phyloP scores from a whole-genome alignment of 1,139 yeast genomes.

The Nakaseomyces kungkrabaensis region DNA sequence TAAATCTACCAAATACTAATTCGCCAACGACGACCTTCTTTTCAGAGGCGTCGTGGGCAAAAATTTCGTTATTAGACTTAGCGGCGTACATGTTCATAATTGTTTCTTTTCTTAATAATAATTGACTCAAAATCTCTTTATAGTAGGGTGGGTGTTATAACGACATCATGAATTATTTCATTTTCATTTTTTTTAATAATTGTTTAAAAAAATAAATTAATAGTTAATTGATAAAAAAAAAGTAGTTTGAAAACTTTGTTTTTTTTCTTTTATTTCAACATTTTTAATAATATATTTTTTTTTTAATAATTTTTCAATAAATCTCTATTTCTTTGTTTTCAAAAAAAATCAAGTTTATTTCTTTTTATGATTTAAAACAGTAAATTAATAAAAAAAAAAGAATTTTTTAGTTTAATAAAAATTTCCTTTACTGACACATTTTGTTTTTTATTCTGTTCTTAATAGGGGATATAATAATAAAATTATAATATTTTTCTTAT shows the following conservation, averaged over 20 bases:
- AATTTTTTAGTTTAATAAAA: background rate
- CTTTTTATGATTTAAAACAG: too few species aligned
- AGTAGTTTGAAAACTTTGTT: background rate
- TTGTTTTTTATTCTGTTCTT: background rate
- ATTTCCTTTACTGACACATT: background rate
- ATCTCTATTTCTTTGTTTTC: background rate
- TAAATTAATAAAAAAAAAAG: background rate
- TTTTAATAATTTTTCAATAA: background rate
- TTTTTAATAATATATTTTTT: too few species aligned
- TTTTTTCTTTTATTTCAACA: too few species aligned
- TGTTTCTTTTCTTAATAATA: background rate
- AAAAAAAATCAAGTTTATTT: background rate
- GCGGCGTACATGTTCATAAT: slow-evolving; percentile 3
- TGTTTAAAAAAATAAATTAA: background rate
- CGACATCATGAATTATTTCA: background rate
- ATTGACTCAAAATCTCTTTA: background rate
- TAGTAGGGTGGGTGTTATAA: background rate
- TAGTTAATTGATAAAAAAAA: background rate
- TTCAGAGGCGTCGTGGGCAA: background rate
- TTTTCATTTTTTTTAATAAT: background rate
- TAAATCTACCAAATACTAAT: slow-evolving; percentile 34
- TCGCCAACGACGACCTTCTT: slow-evolving; percentile 32
- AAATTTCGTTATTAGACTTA: background rate
- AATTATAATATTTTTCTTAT: too few species aligned
- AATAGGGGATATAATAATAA: too few species aligned